Base-by-base conservation (phyloP, 257 asterid genomes). In the Verbascum thapsus region DNA sequence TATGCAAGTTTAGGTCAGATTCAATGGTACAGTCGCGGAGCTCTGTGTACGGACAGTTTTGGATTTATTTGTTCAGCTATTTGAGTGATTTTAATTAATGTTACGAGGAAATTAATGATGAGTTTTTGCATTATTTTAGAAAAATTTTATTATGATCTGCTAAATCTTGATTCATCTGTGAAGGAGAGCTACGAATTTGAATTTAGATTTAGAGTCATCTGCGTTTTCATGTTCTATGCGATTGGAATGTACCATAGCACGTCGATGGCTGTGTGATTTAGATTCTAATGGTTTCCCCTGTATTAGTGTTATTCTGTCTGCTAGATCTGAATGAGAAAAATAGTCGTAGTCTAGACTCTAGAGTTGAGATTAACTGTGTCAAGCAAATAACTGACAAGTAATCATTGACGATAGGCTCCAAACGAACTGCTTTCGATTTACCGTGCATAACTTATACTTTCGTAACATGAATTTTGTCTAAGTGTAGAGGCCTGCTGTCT, bases 1-100 rank as follows among this genome's bases (percentile, higher is more conserved):
- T 34, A 3, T 72, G 42, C 63, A 8, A 43, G 41, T 64, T 17
- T 42, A 30, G 63, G 57, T 70, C 44, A 41, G 15, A 35, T 26
- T 48, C 35, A 54, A 53, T 53, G 41, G 59, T 49, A 3, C 30
- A 26, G 20, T 43, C 8, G 7, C 1, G 34, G 38, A 7, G 35
- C 43, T 49, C 17, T 10, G 13, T 67, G 34, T 61, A 3, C 38
- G 30, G 34, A 26, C 41, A 18, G 47, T 39, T 44, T 58, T 55
- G 12, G 32, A n/a, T 26, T 7, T 30, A 18, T 35, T 10, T 10
- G 50, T 23, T 39, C 16, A 32, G 48, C 8, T 52, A 39, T 45
- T 57, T 66, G 55, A 22, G 45, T 39, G 17, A 43, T 51, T 13
- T 1, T 66, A 38, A 22, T 43, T 11, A 19, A 38, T 69, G 64